Base-by-base conservation (phyloP, 805 yeast species). In the Candida sphagnicola region DNA sequence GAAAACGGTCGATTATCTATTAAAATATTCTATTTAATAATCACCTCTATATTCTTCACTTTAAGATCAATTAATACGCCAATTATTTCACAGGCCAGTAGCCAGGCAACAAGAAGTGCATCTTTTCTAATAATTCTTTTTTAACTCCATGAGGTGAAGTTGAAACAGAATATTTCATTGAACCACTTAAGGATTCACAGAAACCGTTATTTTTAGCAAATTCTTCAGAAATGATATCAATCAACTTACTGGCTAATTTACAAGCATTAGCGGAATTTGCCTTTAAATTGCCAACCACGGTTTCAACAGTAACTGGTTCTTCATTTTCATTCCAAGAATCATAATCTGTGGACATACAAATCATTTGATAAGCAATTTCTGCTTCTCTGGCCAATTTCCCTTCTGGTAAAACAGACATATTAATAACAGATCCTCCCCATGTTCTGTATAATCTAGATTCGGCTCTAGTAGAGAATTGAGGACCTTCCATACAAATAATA, bases 271-370 rank as follows among this genome's bases (percentile, higher is more conserved):
- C 82, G 37, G 85, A 74, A 66, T 93, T 93, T 43, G 95, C 93
- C 56, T 78, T 77, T 57, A 91, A 74, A 61, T 93, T 86, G 39
- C 95, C 88, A 36, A 93, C 89, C 30, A 93, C 96, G 4, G 95
- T 85, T 66, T 90, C 97, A n/a, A 93, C 98, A 6, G 98, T 90
- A 34, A 93, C 99, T 2, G 98, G 91, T 56, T 91, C 97, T 57
- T 82, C 98, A 38, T 77, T 79, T 53, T 84, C 95, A 57, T 89
- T 85, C 99, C 99, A 93, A 17, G 99, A 95, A 59, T 93, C 99
- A 65, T 93, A 93, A 62, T 93, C 99, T 3, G 99, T 93, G 1
- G 95, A 83, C 99, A 93, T 93, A 66, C 99, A 93, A 47, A 93
- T 77, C 97, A 93, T 93, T 65, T 91, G 98, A 66, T 93, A 93